Conservation (phyloP, 1,139 yeast genomes). For the Pichia sp. region DNA sequence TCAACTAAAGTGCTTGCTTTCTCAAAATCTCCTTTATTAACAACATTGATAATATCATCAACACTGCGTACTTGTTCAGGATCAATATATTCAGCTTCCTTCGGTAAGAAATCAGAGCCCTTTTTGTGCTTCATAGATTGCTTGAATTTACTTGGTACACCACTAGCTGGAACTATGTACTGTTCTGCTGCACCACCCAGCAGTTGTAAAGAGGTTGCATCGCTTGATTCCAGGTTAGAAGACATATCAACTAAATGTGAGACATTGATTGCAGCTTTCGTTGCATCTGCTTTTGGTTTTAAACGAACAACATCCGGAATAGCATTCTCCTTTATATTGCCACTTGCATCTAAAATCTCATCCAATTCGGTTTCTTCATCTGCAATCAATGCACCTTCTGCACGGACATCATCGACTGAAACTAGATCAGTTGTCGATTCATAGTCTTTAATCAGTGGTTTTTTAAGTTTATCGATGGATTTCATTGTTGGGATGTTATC, state of each 20-base stretch:
- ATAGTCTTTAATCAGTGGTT: slow-evolving; percentile 20
- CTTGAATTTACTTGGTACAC: slow-evolving; percentile 11
- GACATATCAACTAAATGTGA: not conserved
- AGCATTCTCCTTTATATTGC: slow-evolving; percentile 43
- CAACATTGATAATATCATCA: slow-evolving; percentile 23
- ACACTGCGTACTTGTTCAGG: slow-evolving; percentile 23
- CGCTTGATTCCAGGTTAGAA: slow-evolving; percentile 3
- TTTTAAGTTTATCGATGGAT: slow-evolving; percentile 2
- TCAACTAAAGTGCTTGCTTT: slow-evolving; percentile 17
- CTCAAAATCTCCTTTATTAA: slow-evolving; percentile 21
- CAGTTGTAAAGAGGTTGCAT: slow-evolving; percentile 7
- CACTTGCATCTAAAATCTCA: slow-evolving; percentile 43
- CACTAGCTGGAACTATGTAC: slow-evolving; percentile 30
- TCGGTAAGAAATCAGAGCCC: not conserved
- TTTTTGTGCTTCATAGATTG: slow-evolving; percentile 9
- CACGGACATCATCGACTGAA: slow-evolving; percentile 48
- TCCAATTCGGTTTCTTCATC: slow-evolving; percentile 51
- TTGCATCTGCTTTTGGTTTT: not conserved
- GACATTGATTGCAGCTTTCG: not conserved
- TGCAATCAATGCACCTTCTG: slow-evolving; percentile 54
- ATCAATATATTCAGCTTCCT: slow-evolving; percentile 16
- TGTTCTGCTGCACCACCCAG: slow-evolving; percentile 27
- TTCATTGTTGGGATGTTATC: slow-evolving; percentile 10
- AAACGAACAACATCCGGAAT: slow-evolving; percentile 21
- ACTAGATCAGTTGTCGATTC: slow-evolving; percentile 28